Evolutionary conservation across 129 eudicot genomes (phyloP), one percentile per base, ranked within the genome.

Genomic region (Helichrysum umbraculigerum): DNA sequence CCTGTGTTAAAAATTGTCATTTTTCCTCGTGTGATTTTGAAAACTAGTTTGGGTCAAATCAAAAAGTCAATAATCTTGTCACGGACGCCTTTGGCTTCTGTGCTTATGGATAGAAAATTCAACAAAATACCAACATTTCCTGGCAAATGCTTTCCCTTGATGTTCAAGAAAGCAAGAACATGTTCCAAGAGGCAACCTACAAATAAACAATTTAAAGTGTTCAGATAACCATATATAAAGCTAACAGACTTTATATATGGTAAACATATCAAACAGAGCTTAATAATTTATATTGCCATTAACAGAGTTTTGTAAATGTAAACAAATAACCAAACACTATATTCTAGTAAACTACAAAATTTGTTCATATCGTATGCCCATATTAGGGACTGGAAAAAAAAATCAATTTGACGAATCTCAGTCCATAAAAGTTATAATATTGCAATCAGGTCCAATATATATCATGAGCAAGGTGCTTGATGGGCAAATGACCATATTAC

Each of bases 131-230:
- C 25, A 37, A 7, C 34, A 68, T 41, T 68, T 39, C 34, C 73
- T 39, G 73, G 35, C 47, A 39, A 39, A 68, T 12, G 20, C 10
- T 39, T 68, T 68, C 32, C 57, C 58, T 42, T 68, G 35, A 5
- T 42, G 73, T 68, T 35, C 34, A 42, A 68, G 73, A 34, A 68
- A 68, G 44, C 34, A 68, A 30, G 42, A 64, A 42, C 57, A 68
- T 68, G 57, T 42, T 22, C 58, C 73, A 68, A 68, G 51, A 42
- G 51, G 42, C 20, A 20, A 68, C 14, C 73, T 68, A 54, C 73
- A 41, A 66, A 12, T 68, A 42, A 68, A 41, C 37, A 68, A 41
- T 35, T 32, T 44, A 5, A 66, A 15, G 30, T 66, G 17, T 66
- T 66, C 51, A 19, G 51, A 66, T 66, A n/a, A 66, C 71, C 52